Base-by-base conservation (phyloP, 164 flowering plant genomes). In the Cinnamomum chago region DNA sequence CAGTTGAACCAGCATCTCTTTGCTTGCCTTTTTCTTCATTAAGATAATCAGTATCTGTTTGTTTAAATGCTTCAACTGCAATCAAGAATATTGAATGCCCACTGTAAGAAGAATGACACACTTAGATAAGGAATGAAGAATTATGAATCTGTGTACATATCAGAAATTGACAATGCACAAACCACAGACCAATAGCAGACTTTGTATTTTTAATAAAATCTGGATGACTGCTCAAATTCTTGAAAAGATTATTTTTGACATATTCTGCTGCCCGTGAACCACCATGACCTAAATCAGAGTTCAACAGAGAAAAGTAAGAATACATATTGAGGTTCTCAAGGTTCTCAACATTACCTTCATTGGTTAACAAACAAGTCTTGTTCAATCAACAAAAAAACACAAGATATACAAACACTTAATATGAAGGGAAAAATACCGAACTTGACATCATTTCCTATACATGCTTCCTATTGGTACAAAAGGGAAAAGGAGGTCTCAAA, bases 1-100 rank as follows among this genome's bases (percentile, higher is more conserved):
- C 97, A 76, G 97, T 92, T 76, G 97, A 90, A 35, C 97, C 93
- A 55, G 94, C 90, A 82, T 88, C 93, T 77, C 82, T 92, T 33
- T 82, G 84, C 71, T 88, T 88, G 33, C 85, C 88, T 74, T 86
- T 89, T 72, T 89, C 93, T 79, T 85, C 88, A 66, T 83, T 84
- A 25, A 92, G 86, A 82, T 81, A 92, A 81, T 90, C 84, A 65
- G 74, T 80, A 81, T 92, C 94, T 51, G 94, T 92, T 76, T 86
- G 86, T 64, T 60, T 85, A 78, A 88, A 92, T 20, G 85, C 85
- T 83, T 90, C 91, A 79, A 85, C 97, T 92, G 89, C 86, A 85
- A 68, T 50, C 67, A 62, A 55, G 68, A 62, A 23, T 47, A 17
- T 25, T 24, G 23, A 15, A 24, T 65, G 40, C 40, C 47, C 20